A percentile compares a stretch with the other conserved stretches of the same genome.
Conservation (phyloP, 2,329 filamentous ascomycete genomes). For the Hymenoscyphus linearis region DNA sequence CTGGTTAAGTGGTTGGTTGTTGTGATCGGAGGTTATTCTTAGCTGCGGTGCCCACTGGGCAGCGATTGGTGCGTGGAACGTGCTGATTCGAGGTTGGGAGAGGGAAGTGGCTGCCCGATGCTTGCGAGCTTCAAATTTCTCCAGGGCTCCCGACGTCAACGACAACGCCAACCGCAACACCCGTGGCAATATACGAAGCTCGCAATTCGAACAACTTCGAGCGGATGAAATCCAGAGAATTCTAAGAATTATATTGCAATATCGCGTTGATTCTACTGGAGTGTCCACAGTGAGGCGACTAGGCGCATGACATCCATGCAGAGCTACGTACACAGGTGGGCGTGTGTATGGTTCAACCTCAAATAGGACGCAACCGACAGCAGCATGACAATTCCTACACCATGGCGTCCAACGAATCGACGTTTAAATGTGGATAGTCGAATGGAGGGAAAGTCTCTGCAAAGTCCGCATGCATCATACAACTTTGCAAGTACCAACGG, state of each 20-base stretch:
- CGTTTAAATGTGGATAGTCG: neutral
- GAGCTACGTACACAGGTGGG: neutral
- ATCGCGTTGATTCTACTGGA: neutral
- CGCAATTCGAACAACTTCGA: neutral
- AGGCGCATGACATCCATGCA: neutral
- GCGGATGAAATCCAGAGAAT: neutral
- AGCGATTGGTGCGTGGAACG: neutral
- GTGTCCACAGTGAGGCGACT: neutral
- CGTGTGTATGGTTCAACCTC: conserved; percentile 1
- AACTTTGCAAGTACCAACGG: neutral
- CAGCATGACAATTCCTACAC: neutral
- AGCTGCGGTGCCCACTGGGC: neutral
- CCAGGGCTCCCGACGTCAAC: neutral
- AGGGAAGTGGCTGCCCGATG: neutral
- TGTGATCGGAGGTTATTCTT: neutral
- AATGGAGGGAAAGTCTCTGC: neutral
- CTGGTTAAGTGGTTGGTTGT: conserved; percentile 5
- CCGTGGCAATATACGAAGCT: too few species aligned
- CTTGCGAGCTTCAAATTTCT: neutral
- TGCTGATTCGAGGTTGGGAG: neutral
- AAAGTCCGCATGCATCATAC: neutral
- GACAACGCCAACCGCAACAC: too few species aligned
- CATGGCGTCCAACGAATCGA: neutral
- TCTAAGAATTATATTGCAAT: neutral
- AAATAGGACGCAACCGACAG: neutral